Evolutionary conservation across 2,329 filamentous ascomycete species (phyloP), one percentile per base, ranked within the genome.

Genomic region (Ramichloridium luteum): DNA sequence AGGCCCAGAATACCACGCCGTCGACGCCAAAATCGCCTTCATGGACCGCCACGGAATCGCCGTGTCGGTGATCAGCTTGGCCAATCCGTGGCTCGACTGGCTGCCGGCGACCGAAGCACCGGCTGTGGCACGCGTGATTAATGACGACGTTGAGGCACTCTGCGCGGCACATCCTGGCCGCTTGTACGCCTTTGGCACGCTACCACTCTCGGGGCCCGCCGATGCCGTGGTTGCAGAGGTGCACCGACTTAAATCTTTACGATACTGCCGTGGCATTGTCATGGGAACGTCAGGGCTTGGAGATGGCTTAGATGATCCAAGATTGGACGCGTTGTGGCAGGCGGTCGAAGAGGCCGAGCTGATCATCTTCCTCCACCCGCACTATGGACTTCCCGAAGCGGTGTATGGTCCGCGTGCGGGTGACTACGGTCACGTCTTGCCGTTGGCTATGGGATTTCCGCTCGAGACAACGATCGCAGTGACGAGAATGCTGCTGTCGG

Each of bases 21-120:
- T 93, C 36, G 60, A 65, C 11, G 68, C 82, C 46, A 94, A 93
- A 51, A 67, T 93, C 10, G 67, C 73, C 29, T 93, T 94, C 60
- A 94, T 94, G 86, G 69, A 84, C 54, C 71, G 67, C 11, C 86
- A 94, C 59, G 63, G 63, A 32, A 93, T 94, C 53, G 71, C 80
- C 55, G 74, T 79, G 41, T 90, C 81, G 1, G 80, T 93, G 30
- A 74, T 94, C 40, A 90, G 82, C 1, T 73, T 93, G 13, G 86
- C 86, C 10, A 94, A 94, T 51, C 86, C 86, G 0, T 94, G 86
- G 86, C 69, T 94, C 2, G 86, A 94, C 57, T 94, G 93, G 51
- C 59, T 93, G 0, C 57, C 64, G 0, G 53, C 72, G 0, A 54
- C 62, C 3, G 70, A 77, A 42, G 80, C 81, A 0, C 70, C 68